These are phyloP conservation scores for Albizia julibrissin DNA, from an alignment of 306 rosid genomes.

Conservation along the genomic window DNA sequence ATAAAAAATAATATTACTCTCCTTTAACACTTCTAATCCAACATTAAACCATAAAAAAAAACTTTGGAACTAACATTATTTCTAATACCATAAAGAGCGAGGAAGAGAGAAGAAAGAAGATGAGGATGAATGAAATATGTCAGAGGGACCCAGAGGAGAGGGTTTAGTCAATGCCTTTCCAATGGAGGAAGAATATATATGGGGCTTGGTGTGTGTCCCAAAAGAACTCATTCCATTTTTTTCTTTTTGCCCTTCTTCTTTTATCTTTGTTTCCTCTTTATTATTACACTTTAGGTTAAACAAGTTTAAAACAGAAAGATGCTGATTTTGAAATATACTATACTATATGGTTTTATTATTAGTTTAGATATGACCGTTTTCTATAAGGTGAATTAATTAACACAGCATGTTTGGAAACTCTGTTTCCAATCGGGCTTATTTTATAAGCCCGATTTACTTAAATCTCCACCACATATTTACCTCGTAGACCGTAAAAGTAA, in stretches of 20 bases:
- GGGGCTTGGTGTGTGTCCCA: slow-evolving; percentile 9
- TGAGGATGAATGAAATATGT: neutral
- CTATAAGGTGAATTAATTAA: neutral
- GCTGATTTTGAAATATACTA: neutral
- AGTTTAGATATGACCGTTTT: neutral
- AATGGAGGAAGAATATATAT: neutral
- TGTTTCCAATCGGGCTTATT: no score
- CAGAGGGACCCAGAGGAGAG: neutral
- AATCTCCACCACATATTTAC: no score
- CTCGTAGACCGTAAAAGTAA: no score
- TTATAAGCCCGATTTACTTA: no score
- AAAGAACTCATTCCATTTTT: slow-evolving; percentile 2
- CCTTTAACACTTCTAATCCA: no score
- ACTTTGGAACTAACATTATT: no score
- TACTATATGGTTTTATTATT: no score
- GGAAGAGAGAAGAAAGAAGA: neutral
- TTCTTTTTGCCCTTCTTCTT: neutral
- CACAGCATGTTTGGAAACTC: no score
- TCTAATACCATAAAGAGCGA: neutral
- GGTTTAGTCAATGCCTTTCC: neutral
- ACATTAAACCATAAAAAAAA: no score
- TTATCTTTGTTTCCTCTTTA: neutral
- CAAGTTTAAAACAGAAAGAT: neutral
- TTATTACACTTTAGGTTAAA: neutral
- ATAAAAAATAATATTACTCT: no score